Base-by-base conservation (phyloP, 352 stramenopile genomes). In the Phytophthora citricola region DNA sequence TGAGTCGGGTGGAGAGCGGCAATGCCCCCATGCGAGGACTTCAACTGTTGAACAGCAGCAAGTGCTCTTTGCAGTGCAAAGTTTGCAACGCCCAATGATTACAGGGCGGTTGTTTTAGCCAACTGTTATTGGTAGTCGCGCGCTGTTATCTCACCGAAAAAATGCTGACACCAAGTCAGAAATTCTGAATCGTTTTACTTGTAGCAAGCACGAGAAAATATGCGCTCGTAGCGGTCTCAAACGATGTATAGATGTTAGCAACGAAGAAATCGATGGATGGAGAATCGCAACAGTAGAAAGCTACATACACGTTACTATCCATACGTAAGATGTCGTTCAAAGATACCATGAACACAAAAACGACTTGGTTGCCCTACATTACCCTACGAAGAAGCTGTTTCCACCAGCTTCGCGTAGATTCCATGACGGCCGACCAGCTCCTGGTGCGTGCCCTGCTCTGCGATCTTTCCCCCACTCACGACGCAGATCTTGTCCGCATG, bases 401-500 rank as follows among this genome's bases (percentile, higher is more conserved):
- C 53, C 26, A 79, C 71, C 20, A 83, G 44, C 34, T 56, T 63
- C 11, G 49, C 53, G 39, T 81, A 81, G 26, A 78, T 66, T 10
- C 63, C 73, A 41, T 58, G 49, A 10, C 58, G 26, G n/a, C 58
- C 66, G 22, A 98, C 60, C 27, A 99, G 74, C 38, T 98, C 86
- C 26, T 87, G 62, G 71, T 99, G 95, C 5, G 87, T 98, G 22
- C 95, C 96, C 32, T 89, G 76, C 69, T 99, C 95, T 5, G 93
- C 87, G 27, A 99, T 88, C 40, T 77, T 78, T 6, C 97, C 96
- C 26, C 95, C 78, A 29, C 97, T 80, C 48, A 99, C 79, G 7
- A 99, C 94, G 43, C 94, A 89, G 61, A 99, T 99, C 57, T 92
- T 83, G 79, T 99, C 93, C 36, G 93, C 95, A 78, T 97, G 89